Evolutionary conservation across 192 early-diverging fungal species (phyloP).

Genomic region (Phycomyces nitens): DNA sequence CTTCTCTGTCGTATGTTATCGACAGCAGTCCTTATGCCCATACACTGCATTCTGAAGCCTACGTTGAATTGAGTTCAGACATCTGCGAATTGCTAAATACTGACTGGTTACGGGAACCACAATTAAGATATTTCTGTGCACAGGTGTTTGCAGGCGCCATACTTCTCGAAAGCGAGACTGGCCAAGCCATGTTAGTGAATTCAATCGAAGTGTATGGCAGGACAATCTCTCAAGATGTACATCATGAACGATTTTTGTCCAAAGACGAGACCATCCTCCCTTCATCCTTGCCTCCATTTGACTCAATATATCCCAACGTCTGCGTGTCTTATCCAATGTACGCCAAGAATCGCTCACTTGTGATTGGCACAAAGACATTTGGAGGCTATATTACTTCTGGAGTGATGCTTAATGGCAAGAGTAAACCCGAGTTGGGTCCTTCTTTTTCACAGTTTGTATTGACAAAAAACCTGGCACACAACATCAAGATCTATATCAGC

Average conservation of each 20-base stretch:
- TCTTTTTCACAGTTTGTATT: conserved; percentile 14
- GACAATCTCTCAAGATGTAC: conserved; percentile 13
- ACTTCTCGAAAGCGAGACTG: conserved; percentile 16
- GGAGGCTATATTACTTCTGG: conserved; percentile 23
- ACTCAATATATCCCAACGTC: conserved; percentile 9
- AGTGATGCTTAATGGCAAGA: conserved; percentile 11
- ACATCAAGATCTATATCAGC: conserved; percentile 12
- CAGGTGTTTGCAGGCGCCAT: conserved; percentile 21
- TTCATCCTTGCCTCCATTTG: conserved; percentile 10
- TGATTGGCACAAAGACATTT: conserved; percentile 29
- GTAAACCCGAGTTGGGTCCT: conserved; percentile 19
- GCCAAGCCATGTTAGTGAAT: conserved; percentile 23
- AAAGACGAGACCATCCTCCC: not conserved
- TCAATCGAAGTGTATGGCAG: conserved; percentile 25
- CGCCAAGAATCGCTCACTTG: conserved; percentile 11
- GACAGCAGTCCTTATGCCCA: conserved; percentile 17
- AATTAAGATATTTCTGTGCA: conserved; percentile 16
- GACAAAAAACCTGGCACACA: conserved; percentile 19
- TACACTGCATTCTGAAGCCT: conserved; percentile 5
- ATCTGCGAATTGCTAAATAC: conserved; percentile 25
- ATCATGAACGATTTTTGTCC: conserved; percentile 2
- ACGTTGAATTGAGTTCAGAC: conserved; percentile 15
- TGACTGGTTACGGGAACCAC: conserved; percentile 20
- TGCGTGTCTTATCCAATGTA: conserved; percentile 13
- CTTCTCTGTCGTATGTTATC: no score